These are phyloP conservation scores for Thymus quinquecostatus DNA, from an alignment of 257 asterid genomes.

Conservation along the genomic window DNA sequence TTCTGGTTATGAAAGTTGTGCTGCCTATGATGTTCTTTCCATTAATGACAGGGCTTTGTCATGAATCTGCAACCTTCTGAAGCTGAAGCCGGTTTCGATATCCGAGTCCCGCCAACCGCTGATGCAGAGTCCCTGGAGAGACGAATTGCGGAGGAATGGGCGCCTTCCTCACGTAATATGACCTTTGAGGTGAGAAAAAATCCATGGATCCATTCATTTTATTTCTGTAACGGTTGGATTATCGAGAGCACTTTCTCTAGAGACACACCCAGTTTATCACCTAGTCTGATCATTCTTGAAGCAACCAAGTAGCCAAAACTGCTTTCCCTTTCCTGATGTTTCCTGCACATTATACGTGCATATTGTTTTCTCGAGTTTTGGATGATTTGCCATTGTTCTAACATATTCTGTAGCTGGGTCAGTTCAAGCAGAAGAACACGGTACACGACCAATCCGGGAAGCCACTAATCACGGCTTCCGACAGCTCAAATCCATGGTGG, in stretches of 20 bases:
- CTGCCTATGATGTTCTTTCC: slow-evolving; percentile 19
- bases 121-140: slow-evolving; percentile 79
- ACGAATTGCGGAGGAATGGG: slow-evolving; percentile 96
- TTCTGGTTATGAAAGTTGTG: not conserved
- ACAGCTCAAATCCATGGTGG: slow-evolving; percentile 95
- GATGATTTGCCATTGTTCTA: slow-evolving; percentile 33
- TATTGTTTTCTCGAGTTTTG: not conserved
- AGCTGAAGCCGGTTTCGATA: slow-evolving; percentile 97
- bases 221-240: not conserved
- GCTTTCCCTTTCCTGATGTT: slow-evolving; percentile 15
- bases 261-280: not conserved
- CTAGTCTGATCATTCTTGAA: slow-evolving; percentile 23
- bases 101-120: slow-evolving; percentile 88
- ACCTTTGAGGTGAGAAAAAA: slow-evolving; percentile 75
- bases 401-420: slow-evolving; percentile 46
- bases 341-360: not conserved
- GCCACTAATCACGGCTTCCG: slow-evolving; percentile 65
- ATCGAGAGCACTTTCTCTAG: slow-evolving; percentile 14
- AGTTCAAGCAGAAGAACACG: slow-evolving; percentile 71
- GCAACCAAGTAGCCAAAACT: slow-evolving; percentile 9
- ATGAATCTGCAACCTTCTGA: slow-evolving; percentile 99
- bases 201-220: not conserved
- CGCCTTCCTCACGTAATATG: slow-evolving; percentile 88
- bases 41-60: slow-evolving; percentile 75
- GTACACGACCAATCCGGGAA: slow-evolving; percentile 63